phyloP scores from a whole-genome alignment of 2,329 filamentous ascomycete species.

The Acephala macrosclerotiorum region DNA sequence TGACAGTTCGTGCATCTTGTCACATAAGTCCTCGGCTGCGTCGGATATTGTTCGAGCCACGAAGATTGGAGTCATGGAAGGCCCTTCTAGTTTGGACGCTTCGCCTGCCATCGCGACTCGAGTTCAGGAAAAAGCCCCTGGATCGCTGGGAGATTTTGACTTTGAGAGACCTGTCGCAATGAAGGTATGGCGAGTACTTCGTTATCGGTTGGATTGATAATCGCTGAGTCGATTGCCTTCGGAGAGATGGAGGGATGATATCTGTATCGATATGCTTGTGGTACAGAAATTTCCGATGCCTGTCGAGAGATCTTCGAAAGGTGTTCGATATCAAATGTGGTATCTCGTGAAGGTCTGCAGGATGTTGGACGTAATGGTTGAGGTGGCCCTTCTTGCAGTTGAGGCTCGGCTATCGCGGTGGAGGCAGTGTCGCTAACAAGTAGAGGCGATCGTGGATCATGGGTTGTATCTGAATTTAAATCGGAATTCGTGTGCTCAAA shows the following conservation, averaged over 20 bases:
- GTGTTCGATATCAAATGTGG: not conserved
- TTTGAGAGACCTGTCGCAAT: not conserved
- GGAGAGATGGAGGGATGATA: not conserved
- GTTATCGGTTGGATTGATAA: not conserved
- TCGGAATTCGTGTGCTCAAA: no score
- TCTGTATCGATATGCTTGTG: not conserved
- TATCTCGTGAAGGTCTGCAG: not conserved
- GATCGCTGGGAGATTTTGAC: not conserved
- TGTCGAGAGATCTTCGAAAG: not conserved
- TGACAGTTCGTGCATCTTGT: not conserved
- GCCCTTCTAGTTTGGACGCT: not conserved
- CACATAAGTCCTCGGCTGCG: not conserved
- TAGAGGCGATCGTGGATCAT: no score
- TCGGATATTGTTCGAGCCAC: not conserved
- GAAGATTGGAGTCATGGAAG: no score
- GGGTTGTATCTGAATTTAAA: no score
- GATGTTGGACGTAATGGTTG: not conserved
- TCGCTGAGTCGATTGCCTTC: not conserved
- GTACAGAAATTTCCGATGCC: not conserved
- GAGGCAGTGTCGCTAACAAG: not conserved
- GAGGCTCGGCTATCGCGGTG: not conserved
- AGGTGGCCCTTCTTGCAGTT: not conserved
- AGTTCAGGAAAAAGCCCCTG: not conserved
- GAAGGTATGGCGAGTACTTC: not conserved
- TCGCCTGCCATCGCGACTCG: not conserved